Percentiles rank a stretch among this genome's conserved stretches.
Conservation (phyloP, 73 alveolate species). For the Stentor roeselii region DNA sequence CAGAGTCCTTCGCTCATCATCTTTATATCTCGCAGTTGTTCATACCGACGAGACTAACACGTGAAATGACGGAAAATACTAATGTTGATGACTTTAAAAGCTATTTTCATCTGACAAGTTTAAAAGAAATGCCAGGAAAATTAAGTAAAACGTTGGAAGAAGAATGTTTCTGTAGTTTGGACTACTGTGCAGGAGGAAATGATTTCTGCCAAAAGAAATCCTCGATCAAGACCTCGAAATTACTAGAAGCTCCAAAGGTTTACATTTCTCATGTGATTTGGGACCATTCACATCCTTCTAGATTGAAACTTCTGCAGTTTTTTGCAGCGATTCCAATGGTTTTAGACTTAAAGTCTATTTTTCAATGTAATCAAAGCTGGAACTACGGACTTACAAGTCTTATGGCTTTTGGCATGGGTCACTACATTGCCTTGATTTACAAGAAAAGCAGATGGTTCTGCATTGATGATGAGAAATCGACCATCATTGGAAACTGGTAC, state of each 20-base stretch:
- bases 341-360: too few relatives aligned
- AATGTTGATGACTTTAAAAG: background rate
- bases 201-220: background rate
- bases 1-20: background rate
- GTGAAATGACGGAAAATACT: background rate
- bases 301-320: background rate
- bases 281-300: background rate
- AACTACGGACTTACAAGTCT: background rate
- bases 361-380: background rate
- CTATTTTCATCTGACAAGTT: background rate
- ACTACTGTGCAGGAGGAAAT: background rate
- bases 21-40: background rate
- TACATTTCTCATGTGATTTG: background rate
- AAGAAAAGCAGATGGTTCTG: background rate
- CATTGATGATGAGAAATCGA: background rate
- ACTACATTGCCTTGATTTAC: background rate
- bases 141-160: background rate
- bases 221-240: background rate
- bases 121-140: too few relatives aligned
- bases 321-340: background rate
- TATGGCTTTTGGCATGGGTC: background rate
- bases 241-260: background rate
- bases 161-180: background rate
- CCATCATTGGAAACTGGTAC: background rate
- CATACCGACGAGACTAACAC: background rate